These are phyloP conservation scores for Xylogone sp. DNA, from an alignment of 2,329 filamentous ascomycete species.

Conservation along the genomic window DNA sequence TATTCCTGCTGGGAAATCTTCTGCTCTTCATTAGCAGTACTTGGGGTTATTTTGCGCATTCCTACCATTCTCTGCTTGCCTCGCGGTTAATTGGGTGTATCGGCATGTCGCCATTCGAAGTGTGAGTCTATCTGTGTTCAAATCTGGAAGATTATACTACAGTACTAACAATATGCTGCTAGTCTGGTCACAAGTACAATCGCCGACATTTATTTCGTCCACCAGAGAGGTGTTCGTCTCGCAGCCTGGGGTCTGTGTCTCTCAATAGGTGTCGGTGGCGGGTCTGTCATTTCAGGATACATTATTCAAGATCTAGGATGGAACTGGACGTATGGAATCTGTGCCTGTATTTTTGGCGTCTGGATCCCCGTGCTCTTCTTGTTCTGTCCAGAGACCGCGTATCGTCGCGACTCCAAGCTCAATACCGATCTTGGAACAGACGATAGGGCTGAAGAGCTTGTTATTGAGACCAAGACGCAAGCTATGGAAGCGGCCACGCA, in stretches of 20 bases:
- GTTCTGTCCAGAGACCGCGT: constrained; percentile 38
- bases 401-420: constrained; percentile 10
- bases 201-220: constrained; percentile 13
- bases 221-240: constrained; percentile 12
- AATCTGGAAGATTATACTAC: neutral
- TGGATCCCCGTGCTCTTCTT: constrained; percentile 36
- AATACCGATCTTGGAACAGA: constrained; percentile 12
- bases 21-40: constrained; percentile 13
- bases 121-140: constrained; percentile 9
- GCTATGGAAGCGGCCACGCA: neutral
- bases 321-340: constrained; percentile 28
- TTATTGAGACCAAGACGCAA: neutral
- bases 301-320: constrained; percentile 29
- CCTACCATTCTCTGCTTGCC: constrained; percentile 8
- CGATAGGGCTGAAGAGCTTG: constrained; percentile 9
- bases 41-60: constrained; percentile 11
- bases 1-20: constrained; percentile 13
- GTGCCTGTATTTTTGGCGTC: constrained; percentile 34
- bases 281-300: constrained; percentile 32
- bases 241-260: constrained; percentile 16
- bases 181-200: constrained; percentile 12
- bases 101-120: constrained; percentile 12
- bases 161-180: neutral
- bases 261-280: constrained; percentile 6
- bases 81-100: constrained; percentile 12